Evolutionary conservation across 495 filamentous ascomycete genomes (phyloP).

Genomic region (Talaromyces adpressus): DNA sequence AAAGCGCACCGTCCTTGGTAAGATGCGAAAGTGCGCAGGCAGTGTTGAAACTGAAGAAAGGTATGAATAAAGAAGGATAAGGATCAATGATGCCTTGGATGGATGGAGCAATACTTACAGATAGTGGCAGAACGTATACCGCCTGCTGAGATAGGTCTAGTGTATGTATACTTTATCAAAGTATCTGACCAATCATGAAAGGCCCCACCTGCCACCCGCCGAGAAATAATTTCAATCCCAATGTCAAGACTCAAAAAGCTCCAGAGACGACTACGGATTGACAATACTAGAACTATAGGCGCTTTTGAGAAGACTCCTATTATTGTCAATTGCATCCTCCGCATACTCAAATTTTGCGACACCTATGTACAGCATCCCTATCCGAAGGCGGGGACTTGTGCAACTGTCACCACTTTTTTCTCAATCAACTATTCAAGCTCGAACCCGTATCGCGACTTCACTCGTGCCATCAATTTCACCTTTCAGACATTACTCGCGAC

Average conservation of each 20-base stretch:
- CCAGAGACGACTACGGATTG: background rate
- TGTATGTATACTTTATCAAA: background rate
- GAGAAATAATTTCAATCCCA: background rate
- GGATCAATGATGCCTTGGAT: background rate
- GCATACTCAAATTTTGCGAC: background rate
- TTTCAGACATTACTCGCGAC: background rate
- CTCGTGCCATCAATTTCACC: background rate
- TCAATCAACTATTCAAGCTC: background rate
- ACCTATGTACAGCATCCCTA: background rate
- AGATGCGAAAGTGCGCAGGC: background rate
- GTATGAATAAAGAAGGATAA: background rate
- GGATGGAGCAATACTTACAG: background rate
- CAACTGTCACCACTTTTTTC: background rate
- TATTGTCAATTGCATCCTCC: background rate
- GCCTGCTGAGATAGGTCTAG: background rate
- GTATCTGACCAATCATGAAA: background rate
- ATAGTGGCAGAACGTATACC: background rate
- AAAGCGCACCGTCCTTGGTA: background rate
- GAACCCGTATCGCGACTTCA: background rate
- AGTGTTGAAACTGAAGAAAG: background rate
- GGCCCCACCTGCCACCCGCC: background rate
- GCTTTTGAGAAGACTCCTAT: too few relatives aligned
- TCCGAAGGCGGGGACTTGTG: background rate
- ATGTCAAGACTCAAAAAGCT: background rate
- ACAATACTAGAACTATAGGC: background rate